phyloP scores from a whole-genome alignment of 2,329 filamentous ascomycete genomes.

The Colletotrichum costaricense region DNA sequence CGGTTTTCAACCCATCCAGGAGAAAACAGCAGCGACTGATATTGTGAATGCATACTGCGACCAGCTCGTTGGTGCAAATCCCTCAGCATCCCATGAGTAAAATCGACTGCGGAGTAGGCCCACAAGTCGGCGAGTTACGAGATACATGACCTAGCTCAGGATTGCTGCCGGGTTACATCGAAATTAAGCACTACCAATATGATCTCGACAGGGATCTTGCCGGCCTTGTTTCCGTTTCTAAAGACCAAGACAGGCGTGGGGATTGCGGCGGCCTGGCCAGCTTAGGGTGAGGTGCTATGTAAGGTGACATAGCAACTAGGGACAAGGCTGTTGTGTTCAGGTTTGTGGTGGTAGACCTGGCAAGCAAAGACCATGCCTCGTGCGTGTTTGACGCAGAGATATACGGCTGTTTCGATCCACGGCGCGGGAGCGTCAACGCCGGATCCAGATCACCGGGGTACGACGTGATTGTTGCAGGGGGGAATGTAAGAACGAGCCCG shows the following conservation, averaged over 20 bases:
- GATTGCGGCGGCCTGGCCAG: too few species aligned
- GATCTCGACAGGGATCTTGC: neutral
- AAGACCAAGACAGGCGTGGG: neutral
- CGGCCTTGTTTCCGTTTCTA: neutral
- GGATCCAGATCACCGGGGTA: conserved; percentile 19
- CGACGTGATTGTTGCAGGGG: conserved; percentile 7
- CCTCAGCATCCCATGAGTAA: neutral
- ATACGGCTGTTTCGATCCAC: conserved; percentile 10
- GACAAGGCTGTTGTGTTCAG: neutral
- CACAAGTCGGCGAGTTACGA: neutral
- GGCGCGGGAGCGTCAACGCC: neutral
- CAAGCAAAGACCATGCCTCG: neutral
- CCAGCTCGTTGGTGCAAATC: neutral
- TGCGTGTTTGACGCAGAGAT: conserved; percentile 17
- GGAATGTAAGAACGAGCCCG: neutral
- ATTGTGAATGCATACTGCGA: neutral
- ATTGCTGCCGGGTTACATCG: neutral
- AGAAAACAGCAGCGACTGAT: neutral
- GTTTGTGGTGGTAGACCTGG: neutral
- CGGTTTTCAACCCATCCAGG: neutral
- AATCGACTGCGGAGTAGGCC: neutral
- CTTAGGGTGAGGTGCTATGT: neutral
- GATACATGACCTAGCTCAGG: neutral
- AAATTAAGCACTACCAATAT: neutral
- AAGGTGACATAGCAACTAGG: neutral